Base-by-base conservation (phyloP, 495 filamentous ascomycete genomes). In the Choiromyces venosus region DNA sequence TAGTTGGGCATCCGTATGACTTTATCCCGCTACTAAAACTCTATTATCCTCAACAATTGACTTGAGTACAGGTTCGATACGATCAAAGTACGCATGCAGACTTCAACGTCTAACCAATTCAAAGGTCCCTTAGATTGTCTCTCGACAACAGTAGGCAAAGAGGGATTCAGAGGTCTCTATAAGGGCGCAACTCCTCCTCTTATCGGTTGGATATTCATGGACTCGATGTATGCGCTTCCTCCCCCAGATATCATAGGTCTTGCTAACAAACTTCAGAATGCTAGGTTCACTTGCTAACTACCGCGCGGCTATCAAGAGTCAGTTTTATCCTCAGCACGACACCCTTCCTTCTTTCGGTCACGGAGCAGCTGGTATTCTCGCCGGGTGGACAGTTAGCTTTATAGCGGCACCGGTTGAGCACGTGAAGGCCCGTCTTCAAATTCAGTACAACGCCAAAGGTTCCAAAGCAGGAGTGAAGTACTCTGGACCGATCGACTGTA, bases 161-260 rank as follows among this genome's bases (percentile, higher is more conserved):
- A 97, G 81, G 92, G 93, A 19, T 82, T 94, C 39, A 81, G 83
- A 35, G 93, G 91, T 21, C 83, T 97, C 29, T 97, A 97, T 84
- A 97, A 97, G 82, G 93, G 91, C 80, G 93, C 94, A 19, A 92
- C 91, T 5, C 94, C 94, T 46, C 94, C 93, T 61, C 83, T 97
- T 68, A 88, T 97, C 72, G 95, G 95, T 73, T 99, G 94, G 94
- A 97, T 97, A 92, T 91, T 94, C 81, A 97, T 98, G 94, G 94
- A 98, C 83, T 91, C 88, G 73, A 84, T 97, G 87, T 89, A 80
- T 78, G 83, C 82, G 29, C 25, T 19, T 4, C 37, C 0, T 1
- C 10, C 37, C 65, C 38, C 37, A 0, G 40, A n/a, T 16, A 14
- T 52, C n/a, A 61, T 0, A 65, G 37, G 16, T 25, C 4, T 9